These are phyloP conservation scores for Xylaria sp. DNA, from an alignment of 2,329 filamentous ascomycete genomes.

Conservation along the genomic window DNA sequence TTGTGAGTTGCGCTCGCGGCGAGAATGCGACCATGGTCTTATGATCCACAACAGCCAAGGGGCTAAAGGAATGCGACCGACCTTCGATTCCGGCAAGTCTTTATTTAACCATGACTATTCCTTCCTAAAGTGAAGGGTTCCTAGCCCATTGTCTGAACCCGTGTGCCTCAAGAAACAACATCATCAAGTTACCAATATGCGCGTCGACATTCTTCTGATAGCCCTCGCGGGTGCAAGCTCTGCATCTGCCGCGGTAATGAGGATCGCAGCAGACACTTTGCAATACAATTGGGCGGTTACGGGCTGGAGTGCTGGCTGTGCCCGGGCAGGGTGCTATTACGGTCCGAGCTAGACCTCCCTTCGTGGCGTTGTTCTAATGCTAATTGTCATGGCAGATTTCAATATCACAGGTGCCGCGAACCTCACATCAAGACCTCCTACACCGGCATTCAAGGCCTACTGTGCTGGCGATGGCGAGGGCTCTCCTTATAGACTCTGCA, in stretches of 20 bases:
- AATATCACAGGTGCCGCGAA: conserved; percentile 47
- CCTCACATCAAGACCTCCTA: conserved; percentile 39
- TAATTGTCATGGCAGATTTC: conserved; percentile 42
- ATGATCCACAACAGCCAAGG: conserved; percentile 28
- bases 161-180: not conserved
- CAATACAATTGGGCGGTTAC: conserved; percentile 46
- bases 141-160: not conserved
- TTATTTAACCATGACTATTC: conserved; percentile 27
- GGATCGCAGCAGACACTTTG: conserved; percentile 35
- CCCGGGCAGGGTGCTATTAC: conserved; percentile 41
- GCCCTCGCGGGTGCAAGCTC: conserved; percentile 39
- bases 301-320: conserved; percentile 42
- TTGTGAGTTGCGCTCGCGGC: conserved; percentile 37
- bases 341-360: conserved; percentile 35
- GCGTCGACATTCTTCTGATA: conserved; percentile 40
- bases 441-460: conserved; percentile 48
- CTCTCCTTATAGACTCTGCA: conserved; percentile 44
- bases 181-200: conserved; percentile 42
- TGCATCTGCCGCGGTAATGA: conserved; percentile 40
- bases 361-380: conserved; percentile 28
- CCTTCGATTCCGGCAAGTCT: conserved; percentile 1
- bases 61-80: conserved; percentile 30
- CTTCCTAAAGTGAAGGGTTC: not conserved
- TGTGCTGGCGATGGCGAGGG: conserved; percentile 47
- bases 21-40: conserved; percentile 37